phyloP scores from a whole-genome alignment of 345 rosid genomes.

The Dimocarpus longan region DNA sequence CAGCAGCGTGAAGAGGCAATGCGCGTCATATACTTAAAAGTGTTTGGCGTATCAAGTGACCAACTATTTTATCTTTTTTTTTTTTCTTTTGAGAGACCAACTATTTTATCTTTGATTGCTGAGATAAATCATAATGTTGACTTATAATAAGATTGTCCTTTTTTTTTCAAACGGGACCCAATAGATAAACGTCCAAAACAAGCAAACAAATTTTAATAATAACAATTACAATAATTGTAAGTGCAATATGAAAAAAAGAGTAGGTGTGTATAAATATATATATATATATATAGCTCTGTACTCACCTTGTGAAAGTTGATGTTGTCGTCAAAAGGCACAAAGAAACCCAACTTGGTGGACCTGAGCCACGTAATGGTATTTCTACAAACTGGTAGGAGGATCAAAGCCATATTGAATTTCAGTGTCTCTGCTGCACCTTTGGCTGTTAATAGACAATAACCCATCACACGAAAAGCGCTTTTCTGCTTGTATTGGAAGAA shows the following conservation, averaged over 20 bases:
- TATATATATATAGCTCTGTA: not conserved
- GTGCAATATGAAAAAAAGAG: not conserved
- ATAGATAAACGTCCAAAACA: slow-evolving; percentile 30
- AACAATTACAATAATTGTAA: not conserved
- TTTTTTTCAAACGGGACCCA: slow-evolving; percentile 35
- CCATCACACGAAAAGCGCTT: slow-evolving; percentile 72
- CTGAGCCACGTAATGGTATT: slow-evolving; percentile 95
- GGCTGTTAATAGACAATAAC: slow-evolving; percentile 89
- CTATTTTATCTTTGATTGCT: not conserved
- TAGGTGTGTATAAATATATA: not conserved
- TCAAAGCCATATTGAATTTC: slow-evolving; percentile 94
- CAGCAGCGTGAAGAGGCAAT: slow-evolving; percentile 37
- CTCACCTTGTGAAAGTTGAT: slow-evolving; percentile 97
- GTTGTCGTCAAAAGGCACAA: slow-evolving; percentile 94
- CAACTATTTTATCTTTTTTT: not conserved
- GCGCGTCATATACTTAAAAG: slow-evolving; percentile 9
- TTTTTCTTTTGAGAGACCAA: no score
- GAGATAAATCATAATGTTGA: slow-evolving; percentile 32
- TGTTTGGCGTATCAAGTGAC: not conserved
- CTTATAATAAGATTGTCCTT: slow-evolving; percentile 26
- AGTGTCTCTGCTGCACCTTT: slow-evolving; percentile 97
- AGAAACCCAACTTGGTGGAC: slow-evolving; percentile 70
- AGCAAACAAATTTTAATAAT: slow-evolving; percentile 25
- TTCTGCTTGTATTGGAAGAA: slow-evolving; percentile 81
- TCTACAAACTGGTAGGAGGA: slow-evolving; percentile 94